Evolutionary conservation across 768 basidiomycete species (phyloP), one percentile per base, ranked within the genome.

Genomic region (Pleurotus eryngii): DNA sequence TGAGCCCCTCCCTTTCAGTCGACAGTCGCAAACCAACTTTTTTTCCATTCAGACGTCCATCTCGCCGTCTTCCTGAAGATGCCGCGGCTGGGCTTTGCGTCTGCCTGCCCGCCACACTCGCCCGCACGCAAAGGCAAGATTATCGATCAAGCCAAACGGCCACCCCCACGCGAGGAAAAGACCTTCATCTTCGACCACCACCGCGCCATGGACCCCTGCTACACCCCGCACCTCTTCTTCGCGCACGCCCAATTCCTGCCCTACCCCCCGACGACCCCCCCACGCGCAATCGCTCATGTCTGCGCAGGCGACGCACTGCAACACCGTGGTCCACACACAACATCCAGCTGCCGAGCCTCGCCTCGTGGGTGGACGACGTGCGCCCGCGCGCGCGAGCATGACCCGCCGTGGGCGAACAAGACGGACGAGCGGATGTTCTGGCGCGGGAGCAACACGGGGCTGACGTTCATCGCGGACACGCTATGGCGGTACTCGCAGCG

Each of bases 361-460:
- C 77, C 39, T 68, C 72, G 27, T 82, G 75, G 77, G 40, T 66
- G 0, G 71, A 68, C 5, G 74, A 74, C 11, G 56, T 68, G 1
- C 58, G 59, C 7, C 63, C 72, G 5, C 64, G n/a, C n/a, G n/a
- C 64, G 66, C 1, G 69, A 68, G 7, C 75, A 83, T 58, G 81
- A 86, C 64, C 76, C 82, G 9, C 73, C 72, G 0, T 91, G 88
- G 87, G 79, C 83, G 22, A 69, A 78, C 43, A 90, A 87, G 69
- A 56, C 67, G 0, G 78, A 86, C 64, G 80, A 84, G 40, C 68
- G 79, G 17, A 56, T 89, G 18, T 71, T 80, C 38, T 91, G 89
- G 89, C 74, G 88, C 48, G 89, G 89, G 0, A 82, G 78, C 38
- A 88, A 81, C 30, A 87, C 86, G 0, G 89, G 89, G n/a, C 83